Percentiles rank a stretch among this genome's conserved stretches.
Evolutionary conservation across 1,284 basidiomycete genomes (phyloP).

Genomic region (Rhodotorula sp.): DNA sequence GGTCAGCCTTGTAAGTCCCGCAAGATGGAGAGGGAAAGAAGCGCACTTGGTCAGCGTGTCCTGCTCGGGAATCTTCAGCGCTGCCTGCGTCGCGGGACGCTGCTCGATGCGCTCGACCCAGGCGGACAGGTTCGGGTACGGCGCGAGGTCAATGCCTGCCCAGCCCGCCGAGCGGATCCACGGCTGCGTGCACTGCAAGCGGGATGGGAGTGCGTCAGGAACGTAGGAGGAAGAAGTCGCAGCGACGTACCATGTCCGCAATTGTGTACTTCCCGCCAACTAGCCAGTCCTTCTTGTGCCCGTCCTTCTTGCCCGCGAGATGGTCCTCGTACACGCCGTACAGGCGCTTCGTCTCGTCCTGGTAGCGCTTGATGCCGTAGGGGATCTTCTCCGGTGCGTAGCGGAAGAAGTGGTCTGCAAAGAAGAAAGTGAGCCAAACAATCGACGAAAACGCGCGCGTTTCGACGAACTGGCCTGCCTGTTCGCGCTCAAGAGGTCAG

Average conservation of each 20-base stretch:
- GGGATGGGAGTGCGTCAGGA: background rate
- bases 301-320: constrained; percentile 31
- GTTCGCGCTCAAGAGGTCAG: background rate
- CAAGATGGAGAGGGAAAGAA: no score
- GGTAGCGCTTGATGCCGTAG: constrained; percentile 38
- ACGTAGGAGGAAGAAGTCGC: background rate
- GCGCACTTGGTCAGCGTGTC: constrained; percentile 7
- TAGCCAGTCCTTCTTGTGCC: constrained; percentile 30
- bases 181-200: background rate
- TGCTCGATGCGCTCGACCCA: constrained; percentile 39
- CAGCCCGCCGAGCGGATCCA: constrained; percentile 25
- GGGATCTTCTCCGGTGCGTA: constrained; percentile 43
- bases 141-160: constrained; percentile 31
- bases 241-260: constrained; percentile 27
- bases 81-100: constrained; percentile 24
- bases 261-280: constrained; percentile 39
- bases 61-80: constrained; percentile 29
- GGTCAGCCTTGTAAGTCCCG: background rate
- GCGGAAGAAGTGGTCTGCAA: constrained; percentile 35
- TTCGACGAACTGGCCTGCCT: constrained; percentile 17
- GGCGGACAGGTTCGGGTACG: constrained; percentile 28
- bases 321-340: constrained; percentile 37
- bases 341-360: constrained; percentile 38
- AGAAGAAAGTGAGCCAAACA: no score
- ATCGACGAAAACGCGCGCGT: no score